These are phyloP conservation scores for Chlamydomonas sp. DNA, from an alignment of 139 green algal species.

Conservation along the genomic window DNA sequence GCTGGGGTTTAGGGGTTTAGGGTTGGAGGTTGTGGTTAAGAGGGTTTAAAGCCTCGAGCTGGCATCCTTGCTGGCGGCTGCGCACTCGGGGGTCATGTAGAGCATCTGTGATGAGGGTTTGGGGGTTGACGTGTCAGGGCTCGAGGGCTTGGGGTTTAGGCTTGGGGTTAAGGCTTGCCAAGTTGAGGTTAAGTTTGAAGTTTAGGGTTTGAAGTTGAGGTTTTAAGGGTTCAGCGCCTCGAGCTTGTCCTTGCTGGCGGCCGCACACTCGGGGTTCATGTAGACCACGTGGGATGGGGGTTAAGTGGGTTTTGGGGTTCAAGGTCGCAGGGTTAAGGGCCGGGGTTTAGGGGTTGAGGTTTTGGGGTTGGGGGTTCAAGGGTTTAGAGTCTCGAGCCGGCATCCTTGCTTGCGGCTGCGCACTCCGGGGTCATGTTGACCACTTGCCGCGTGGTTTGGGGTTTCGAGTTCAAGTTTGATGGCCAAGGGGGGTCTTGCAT, in stretches of 20 bases:
- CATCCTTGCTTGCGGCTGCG: background rate
- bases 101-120: background rate
- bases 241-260: conserved; percentile 19
- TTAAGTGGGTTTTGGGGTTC: background rate
- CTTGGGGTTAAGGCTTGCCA: no score
- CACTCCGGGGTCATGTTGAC: background rate
- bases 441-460: background rate
- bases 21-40: background rate
- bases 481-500: conserved; percentile 35
- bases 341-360: background rate
- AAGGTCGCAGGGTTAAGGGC: no score
- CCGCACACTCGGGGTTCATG: conserved; percentile 59
- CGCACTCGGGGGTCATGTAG: background rate
- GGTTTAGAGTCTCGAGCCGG: no score
- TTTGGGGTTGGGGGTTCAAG: background rate
- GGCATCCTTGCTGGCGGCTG: background rate
- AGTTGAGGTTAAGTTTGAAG: no score
- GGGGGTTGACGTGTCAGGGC: background rate
- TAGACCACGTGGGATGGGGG: conserved; percentile 55
- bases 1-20: background rate
- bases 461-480: background rate
- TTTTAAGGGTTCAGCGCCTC: conserved; percentile 34
- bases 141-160: background rate
- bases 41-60: background rate
- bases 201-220: no score